Conservation (phyloP, 2,329 filamentous ascomycete genomes). For the Paraphoma chrysanthemicola region DNA sequence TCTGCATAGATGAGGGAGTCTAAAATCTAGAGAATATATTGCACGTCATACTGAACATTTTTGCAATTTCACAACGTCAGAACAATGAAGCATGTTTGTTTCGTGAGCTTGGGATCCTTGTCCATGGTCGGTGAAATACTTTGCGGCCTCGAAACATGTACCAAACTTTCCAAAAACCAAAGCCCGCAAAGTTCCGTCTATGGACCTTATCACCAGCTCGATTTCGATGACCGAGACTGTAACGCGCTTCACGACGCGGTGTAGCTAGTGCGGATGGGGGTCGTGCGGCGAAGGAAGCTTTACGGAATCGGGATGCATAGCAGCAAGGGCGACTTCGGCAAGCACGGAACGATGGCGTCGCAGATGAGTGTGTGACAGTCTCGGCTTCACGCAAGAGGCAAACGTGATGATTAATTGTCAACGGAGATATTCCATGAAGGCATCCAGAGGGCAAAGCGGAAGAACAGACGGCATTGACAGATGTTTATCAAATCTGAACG, state of each 20-base stretch:
- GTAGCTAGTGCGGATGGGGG: not conserved
- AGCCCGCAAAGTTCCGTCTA: not conserved
- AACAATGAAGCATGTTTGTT: no score
- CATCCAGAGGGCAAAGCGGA: no score
- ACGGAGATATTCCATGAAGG: not conserved
- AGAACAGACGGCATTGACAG: not conserved
- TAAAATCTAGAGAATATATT: constrained; percentile 14
- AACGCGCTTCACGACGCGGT: not conserved
- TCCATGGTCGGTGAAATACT: not conserved
- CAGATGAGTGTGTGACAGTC: not conserved
- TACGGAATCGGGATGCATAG: not conserved
- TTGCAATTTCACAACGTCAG: not conserved
- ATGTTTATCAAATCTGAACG: not conserved
- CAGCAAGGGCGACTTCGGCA: not conserved
- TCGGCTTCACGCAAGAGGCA: not conserved
- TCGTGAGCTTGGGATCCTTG: not conserved
- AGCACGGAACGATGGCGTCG: no score
- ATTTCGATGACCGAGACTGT: no score
- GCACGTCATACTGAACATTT: not conserved
- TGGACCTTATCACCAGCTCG: no score
- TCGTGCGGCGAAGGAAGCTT: not conserved
- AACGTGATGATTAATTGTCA: not conserved
- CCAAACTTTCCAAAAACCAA: not conserved
- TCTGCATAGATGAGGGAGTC: constrained; percentile 20
- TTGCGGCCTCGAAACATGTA: not conserved